Evolutionary conservation across 1,139 yeast species (phyloP).

Genomic region (Taphrina flavorubra): DNA sequence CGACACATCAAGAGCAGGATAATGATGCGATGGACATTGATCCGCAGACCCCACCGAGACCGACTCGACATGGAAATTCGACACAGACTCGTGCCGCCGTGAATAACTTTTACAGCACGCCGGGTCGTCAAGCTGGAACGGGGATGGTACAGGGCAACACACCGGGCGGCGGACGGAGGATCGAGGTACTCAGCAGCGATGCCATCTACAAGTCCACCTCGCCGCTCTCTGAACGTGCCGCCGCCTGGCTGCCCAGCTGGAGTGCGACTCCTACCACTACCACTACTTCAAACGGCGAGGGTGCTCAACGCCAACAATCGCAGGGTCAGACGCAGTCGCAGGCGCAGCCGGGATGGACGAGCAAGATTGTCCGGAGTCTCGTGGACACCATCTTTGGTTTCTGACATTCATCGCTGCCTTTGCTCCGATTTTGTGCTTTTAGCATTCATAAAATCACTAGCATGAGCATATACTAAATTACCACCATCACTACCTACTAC

Average conservation of each 20-base stretch:
- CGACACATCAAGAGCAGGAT: not conserved
- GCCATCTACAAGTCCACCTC: constrained; percentile 39
- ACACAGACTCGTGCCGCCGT: not conserved
- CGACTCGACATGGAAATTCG: not conserved
- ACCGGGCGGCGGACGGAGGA: constrained; percentile 34
- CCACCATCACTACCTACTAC: no score
- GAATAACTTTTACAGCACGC: not conserved
- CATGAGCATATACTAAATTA: no score
- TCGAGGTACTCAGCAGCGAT: constrained; percentile 28
- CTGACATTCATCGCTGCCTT: constrained; percentile 51
- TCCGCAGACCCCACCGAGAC: constrained; percentile 34
- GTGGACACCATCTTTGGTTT: constrained; percentile 79
- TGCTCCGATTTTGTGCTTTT: no score
- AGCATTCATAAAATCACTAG: no score
- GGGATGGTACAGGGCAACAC: not conserved
- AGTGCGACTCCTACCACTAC: not conserved
- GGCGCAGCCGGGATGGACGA: constrained; percentile 52
- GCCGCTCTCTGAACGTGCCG: constrained; percentile 30
- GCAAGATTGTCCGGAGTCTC: constrained; percentile 61
- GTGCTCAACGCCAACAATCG: not conserved
- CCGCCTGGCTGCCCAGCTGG: constrained; percentile 37
- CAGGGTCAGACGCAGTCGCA: no score
- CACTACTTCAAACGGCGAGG: not conserved
- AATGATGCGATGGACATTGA: constrained; percentile 39
- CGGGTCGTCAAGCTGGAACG: not conserved